phyloP scores from a whole-genome alignment of 306 rosid species.

The Senna tora region DNA sequence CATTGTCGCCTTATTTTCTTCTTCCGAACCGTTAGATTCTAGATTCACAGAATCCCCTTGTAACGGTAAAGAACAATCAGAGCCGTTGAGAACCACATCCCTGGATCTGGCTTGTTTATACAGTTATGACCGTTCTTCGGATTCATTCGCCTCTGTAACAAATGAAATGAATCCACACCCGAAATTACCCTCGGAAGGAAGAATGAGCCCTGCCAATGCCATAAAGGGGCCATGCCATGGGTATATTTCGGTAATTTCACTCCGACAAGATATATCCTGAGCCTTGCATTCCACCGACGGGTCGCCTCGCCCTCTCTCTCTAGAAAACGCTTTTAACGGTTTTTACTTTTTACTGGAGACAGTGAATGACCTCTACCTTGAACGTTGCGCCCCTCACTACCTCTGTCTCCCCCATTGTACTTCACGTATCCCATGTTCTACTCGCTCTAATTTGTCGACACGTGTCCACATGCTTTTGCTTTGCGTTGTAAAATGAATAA shows the following conservation, averaged over 20 bases:
- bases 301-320: conserved; percentile 26
- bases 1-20: background rate
- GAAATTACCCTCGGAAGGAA: conserved; percentile 33
- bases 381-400: conserved; percentile 6
- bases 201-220: rapidly evolving
- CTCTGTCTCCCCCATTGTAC: conserved; percentile 27
- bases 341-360: conserved; percentile 29
- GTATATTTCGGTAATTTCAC: conserved; percentile 41
- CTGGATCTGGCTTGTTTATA: conserved; percentile 72
- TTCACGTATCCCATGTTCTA: background rate
- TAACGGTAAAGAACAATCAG: conserved; percentile 36
- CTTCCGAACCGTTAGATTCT: conserved; percentile 45
- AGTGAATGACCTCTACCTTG: conserved; percentile 3
- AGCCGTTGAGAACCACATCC: conserved; percentile 62
- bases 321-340: conserved; percentile 56
- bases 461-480: background rate
- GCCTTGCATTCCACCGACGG: conserved; percentile 10
- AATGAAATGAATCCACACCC: conserved; percentile 29
- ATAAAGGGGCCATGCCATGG: rapidly evolving
- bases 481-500: background rate
- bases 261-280: background rate
- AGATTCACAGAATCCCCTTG: background rate
- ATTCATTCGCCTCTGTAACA: conserved; percentile 41
- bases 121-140: conserved; percentile 57
- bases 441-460: conserved; percentile 8